These are phyloP conservation scores for Narthecium ossifragum DNA, from an alignment of 106 monocot species.

Conservation along the genomic window DNA sequence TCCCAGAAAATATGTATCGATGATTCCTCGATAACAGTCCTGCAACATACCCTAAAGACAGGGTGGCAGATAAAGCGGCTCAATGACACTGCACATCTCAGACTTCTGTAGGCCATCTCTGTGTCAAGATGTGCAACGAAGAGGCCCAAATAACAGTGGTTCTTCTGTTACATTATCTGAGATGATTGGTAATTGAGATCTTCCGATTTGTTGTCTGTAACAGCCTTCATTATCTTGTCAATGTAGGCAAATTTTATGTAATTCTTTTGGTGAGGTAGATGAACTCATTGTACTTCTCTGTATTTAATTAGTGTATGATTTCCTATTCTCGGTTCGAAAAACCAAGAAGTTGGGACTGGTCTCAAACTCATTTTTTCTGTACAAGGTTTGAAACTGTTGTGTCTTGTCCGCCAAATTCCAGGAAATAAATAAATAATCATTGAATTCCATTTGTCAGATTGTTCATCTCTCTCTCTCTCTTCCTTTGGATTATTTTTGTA, in stretches of 20 bases:
- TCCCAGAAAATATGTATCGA: conserved; percentile 69
- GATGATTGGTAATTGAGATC: not conserved
- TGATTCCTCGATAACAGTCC: conserved; percentile 83
- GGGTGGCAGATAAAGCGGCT: conserved; percentile 90
- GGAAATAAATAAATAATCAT: no score
- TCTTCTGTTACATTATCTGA: not conserved
- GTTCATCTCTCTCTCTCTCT: no score
- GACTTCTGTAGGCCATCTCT: conserved; percentile 54
- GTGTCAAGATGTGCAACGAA: not conserved
- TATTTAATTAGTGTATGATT: not conserved
- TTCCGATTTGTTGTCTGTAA: no score
- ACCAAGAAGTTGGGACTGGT: conserved; percentile 1
- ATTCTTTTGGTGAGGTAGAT: not conserved
- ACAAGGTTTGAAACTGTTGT: no score
- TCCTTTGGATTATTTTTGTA: no score
- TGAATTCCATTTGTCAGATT: no score
- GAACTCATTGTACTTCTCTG: not conserved
- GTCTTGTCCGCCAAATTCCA: no score
- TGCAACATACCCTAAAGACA: conserved; percentile 62
- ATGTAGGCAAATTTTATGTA: no score
- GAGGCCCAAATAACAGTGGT: not conserved
- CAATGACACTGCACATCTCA: conserved; percentile 95
- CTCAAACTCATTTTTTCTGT: no score
- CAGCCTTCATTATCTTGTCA: no score
- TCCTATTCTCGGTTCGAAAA: not conserved